A percentile compares a stretch with the other conserved stretches of the same genome.
Conservation (phyloP, 73 alveolate species). For the Effrenium voratum region DNA sequence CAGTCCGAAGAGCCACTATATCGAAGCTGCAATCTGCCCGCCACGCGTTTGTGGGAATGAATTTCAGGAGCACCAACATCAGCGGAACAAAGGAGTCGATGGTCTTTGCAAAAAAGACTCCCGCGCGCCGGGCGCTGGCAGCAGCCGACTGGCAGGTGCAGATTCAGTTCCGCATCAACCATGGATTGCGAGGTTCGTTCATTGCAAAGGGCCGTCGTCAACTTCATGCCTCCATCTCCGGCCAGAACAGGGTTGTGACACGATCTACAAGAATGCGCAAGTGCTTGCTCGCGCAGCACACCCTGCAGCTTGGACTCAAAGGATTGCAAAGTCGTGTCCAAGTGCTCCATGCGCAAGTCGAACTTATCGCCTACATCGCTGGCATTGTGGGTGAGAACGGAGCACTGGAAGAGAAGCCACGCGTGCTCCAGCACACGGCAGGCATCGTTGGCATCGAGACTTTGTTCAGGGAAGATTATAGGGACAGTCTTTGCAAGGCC, state of each 20-base stretch:
- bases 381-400: too few species aligned
- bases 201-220: constrained; percentile 19
- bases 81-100: background rate
- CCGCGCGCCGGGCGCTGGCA: background rate
- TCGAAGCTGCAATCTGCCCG: background rate
- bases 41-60: background rate
- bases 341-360: background rate
- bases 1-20: background rate
- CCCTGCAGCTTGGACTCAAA: background rate
- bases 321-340: background rate
- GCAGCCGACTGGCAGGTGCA: background rate
- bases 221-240: constrained; percentile 44
- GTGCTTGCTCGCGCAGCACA: background rate
- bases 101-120: background rate
- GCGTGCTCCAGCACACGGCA: constrained; percentile 16
- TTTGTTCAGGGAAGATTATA: background rate
- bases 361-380: background rate
- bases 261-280: background rate
- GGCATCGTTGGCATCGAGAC: background rate
- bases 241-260: constrained; percentile 12
- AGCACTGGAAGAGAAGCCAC: background rate
- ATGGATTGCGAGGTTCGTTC: constrained; percentile 6
- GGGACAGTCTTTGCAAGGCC: background rate
- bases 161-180: background rate
- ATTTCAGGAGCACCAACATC: background rate